These are phyloP conservation scores for Nyctanthes arbortristis DNA, from an alignment of 257 asterid species.

Conservation along the genomic window DNA sequence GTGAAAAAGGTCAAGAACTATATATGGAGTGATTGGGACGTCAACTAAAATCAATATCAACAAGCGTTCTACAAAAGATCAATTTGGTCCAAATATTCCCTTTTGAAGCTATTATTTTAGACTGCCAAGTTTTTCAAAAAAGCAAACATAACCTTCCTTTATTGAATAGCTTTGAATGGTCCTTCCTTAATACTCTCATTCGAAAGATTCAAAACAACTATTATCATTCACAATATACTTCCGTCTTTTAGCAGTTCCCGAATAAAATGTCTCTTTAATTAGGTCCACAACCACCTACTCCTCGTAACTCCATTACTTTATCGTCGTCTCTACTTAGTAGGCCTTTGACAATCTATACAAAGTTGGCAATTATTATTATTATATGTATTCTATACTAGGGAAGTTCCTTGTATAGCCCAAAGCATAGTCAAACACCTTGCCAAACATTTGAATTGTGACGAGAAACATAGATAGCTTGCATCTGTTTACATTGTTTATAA, in stretches of 20 bases:
- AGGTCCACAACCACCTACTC: no score
- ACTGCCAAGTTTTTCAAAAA: conserved; percentile 40
- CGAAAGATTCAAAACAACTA: not conserved
- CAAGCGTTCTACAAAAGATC: conserved; percentile 6
- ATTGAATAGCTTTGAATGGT: conserved; percentile 25
- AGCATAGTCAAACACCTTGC: conserved; percentile 41
- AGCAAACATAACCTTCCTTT: conserved; percentile 27
- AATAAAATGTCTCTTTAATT: no score
- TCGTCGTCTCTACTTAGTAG: no score
- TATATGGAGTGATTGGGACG: not conserved
- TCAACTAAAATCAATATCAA: not conserved
- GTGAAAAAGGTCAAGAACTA: not conserved
- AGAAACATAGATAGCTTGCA: conserved; percentile 2
- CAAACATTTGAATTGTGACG: conserved; percentile 40
- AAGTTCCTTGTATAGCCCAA: conserved; percentile 30
- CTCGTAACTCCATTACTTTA: no score
- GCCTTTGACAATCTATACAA: conserved; percentile 16
- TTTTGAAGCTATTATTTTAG: conserved; percentile 22
- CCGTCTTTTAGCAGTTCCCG: no score
- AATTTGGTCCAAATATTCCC: conserved; percentile 37
- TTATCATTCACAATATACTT: no score
- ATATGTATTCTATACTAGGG: conserved; percentile 10
- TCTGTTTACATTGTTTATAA: conserved; percentile 26
- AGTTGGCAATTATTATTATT: conserved; percentile 1
- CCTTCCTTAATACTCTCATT: not conserved